Conservation (phyloP, 1,284 basidiomycete species). For the Sporisorium sorghi region DNA sequence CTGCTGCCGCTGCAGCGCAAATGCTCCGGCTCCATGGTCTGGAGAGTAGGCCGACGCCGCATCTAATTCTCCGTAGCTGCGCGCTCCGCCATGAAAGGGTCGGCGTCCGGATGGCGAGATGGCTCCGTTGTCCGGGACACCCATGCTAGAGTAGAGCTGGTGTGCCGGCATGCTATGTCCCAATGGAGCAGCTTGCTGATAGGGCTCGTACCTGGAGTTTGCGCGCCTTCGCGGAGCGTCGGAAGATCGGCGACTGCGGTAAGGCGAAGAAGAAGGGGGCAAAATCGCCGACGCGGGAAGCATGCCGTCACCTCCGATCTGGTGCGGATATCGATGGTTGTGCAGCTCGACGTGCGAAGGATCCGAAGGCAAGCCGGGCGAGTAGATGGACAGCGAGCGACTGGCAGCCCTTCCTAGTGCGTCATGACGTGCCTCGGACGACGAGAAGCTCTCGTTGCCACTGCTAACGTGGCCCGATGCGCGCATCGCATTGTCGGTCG, state of each 20-base stretch:
- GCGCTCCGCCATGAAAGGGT: slow-evolving; percentile 5
- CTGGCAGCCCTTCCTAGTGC: slow-evolving; percentile 15
- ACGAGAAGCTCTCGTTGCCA: slow-evolving; percentile 47
- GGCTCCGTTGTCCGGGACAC: slow-evolving; percentile 10
- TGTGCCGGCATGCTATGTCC: slow-evolving; percentile 20
- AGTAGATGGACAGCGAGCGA: slow-evolving; percentile 34
- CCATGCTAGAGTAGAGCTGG: slow-evolving; percentile 21
- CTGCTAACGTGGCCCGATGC: slow-evolving; percentile 36
- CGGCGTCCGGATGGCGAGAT: slow-evolving; percentile 29
- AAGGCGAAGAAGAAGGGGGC: slow-evolving; percentile 12
- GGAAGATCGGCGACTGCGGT: slow-evolving; percentile 27
- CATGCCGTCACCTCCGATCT: slow-evolving; percentile 46
- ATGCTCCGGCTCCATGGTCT: slow-evolving; percentile 5
- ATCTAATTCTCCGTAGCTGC: slow-evolving; percentile 18
- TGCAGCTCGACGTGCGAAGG: slow-evolving; percentile 23
- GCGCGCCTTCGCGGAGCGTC: slow-evolving; percentile 37
- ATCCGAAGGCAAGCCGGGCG: slow-evolving; percentile 23
- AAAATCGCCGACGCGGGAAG: slow-evolving; percentile 26
- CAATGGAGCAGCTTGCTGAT: slow-evolving; percentile 9
- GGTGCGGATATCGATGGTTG: slow-evolving; percentile 35
- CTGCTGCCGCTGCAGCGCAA: slow-evolving; percentile 22
- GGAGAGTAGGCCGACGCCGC: slow-evolving; percentile 8
- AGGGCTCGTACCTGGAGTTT: slow-evolving; percentile 45
- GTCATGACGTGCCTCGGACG: slow-evolving; percentile 39
- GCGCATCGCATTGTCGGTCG: slow-evolving; percentile 68